Conservation (phyloP, 257 asterid species). For the Solanum habrochaites region DNA sequence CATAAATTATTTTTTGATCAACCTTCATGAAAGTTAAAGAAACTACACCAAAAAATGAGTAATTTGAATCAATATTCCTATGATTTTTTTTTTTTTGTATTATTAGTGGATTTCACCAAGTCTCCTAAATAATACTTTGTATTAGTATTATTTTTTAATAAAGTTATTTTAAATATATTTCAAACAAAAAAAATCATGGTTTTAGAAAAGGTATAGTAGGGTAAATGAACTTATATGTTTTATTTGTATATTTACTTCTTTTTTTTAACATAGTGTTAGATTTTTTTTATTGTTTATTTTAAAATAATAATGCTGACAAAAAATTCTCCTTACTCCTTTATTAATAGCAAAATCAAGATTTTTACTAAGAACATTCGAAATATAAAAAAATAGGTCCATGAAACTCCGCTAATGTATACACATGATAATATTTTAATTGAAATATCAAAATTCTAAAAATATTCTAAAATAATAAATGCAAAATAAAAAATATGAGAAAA, state of each 20-base stretch:
- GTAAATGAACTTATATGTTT: background rate
- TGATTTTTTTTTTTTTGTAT: background rate
- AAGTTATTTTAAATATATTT: too few relatives aligned
- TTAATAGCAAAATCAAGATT: background rate
- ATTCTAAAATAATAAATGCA: background rate
- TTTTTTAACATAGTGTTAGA: background rate
- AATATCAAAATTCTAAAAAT: too few relatives aligned
- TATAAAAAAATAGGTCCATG: too few relatives aligned
- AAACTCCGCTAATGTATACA: background rate
- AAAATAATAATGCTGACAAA: background rate
- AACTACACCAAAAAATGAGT: background rate
- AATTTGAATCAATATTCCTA: too few relatives aligned
- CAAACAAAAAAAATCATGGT: background rate
- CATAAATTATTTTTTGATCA: background rate
- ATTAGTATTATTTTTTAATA: too few relatives aligned
- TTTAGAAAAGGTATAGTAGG: background rate
- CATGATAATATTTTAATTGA: background rate
- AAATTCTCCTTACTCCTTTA: rapidly evolving
- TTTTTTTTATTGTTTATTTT: too few relatives aligned
- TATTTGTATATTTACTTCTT: too few relatives aligned
- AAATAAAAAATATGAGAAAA: background rate
- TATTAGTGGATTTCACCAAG: background rate
- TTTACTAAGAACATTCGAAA: too few relatives aligned
- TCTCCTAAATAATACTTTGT: background rate
- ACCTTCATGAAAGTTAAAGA: background rate